Conservation (phyloP, 257 asterid species). For the Lycium ferocissimum region DNA sequence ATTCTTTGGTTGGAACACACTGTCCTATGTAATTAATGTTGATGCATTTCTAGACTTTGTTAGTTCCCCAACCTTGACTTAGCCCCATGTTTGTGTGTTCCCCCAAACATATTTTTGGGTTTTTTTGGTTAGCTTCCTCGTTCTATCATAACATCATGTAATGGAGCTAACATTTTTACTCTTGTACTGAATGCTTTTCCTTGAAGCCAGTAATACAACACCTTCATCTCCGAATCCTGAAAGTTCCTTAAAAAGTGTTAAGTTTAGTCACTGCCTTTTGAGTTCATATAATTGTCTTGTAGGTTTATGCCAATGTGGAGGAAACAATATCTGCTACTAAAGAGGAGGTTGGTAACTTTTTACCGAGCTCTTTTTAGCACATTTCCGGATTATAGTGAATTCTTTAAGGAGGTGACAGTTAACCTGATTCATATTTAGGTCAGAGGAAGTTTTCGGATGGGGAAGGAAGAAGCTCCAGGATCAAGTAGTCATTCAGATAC, state of each 20-base stretch:
- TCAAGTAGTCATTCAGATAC: constrained; percentile 47
- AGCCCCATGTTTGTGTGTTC: neutral
- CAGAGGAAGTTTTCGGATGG: constrained; percentile 68
- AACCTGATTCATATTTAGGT: constrained; percentile 53
- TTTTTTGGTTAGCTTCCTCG: neutral
- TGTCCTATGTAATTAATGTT: neutral
- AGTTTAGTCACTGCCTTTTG: constrained; percentile 32
- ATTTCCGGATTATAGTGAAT: neutral
- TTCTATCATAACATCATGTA: neutral
- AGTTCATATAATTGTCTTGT: constrained; percentile 33
- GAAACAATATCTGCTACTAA: constrained; percentile 83
- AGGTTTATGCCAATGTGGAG: constrained; percentile 85
- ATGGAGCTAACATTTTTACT: neutral
- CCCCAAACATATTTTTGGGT: neutral
- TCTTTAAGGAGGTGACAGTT: constrained; percentile 16
- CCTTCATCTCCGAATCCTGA: neutral
- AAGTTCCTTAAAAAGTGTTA: neutral
- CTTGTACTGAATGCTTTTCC: neutral
- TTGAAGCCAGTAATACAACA: neutral
- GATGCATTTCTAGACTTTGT: neutral
- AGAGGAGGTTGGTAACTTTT: constrained; percentile 70
- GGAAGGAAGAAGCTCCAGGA: constrained; percentile 69
- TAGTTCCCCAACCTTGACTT: constrained; percentile 14
- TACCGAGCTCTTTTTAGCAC: constrained; percentile 6
- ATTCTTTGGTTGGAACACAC: neutral